Evolutionary conservation across 371 early-diverging fungal species (phyloP).

Genomic region (Haplosporangium sp.): DNA sequence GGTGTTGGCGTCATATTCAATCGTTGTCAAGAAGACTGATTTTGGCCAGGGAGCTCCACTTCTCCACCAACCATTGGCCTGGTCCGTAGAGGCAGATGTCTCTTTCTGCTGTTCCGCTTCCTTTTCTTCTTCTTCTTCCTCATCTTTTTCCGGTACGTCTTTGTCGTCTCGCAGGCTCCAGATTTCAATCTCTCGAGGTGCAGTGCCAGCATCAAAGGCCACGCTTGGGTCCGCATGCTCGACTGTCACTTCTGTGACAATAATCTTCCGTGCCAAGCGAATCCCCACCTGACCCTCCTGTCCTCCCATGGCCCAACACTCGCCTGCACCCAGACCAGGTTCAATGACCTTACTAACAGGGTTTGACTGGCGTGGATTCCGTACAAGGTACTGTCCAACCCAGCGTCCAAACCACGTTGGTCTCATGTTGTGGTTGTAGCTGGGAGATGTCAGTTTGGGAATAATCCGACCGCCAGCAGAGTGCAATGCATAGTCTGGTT

Average conservation of each 20-base stretch:
- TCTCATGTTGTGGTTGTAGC: conserved; percentile 55
- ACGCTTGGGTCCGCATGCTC: conserved; percentile 73
- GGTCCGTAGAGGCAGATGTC: not conserved
- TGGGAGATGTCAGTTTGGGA: conserved; percentile 65
- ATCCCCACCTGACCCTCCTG: conserved; percentile 71
- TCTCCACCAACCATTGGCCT: conserved; percentile 1
- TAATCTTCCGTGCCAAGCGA: conserved; percentile 64
- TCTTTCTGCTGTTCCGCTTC: not conserved
- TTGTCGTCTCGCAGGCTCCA: conserved; percentile 65
- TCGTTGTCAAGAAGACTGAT: conserved; percentile 23
- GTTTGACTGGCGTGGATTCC: conserved; percentile 36
- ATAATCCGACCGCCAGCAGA: conserved; percentile 75
- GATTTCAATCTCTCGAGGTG: conserved; percentile 74
- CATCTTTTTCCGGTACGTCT: conserved; percentile 14
- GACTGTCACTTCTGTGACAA: conserved; percentile 70
- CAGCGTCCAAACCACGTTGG: conserved; percentile 51
- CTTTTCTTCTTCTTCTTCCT: not conserved
- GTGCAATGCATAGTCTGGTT: conserved; percentile 77
- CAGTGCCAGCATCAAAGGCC: conserved; percentile 65
- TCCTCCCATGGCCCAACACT: conserved; percentile 83
- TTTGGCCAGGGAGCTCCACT: conserved; percentile 39
- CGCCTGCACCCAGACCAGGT: conserved; percentile 67
- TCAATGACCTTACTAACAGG: conserved; percentile 63
- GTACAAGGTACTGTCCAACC: conserved; percentile 27
- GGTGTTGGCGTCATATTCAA: conserved; percentile 34